Percentiles rank a stretch among this genome's conserved stretches.
Evolutionary conservation across 2,329 filamentous ascomycete species (phyloP).

Genomic region (Nemania sp.): DNA sequence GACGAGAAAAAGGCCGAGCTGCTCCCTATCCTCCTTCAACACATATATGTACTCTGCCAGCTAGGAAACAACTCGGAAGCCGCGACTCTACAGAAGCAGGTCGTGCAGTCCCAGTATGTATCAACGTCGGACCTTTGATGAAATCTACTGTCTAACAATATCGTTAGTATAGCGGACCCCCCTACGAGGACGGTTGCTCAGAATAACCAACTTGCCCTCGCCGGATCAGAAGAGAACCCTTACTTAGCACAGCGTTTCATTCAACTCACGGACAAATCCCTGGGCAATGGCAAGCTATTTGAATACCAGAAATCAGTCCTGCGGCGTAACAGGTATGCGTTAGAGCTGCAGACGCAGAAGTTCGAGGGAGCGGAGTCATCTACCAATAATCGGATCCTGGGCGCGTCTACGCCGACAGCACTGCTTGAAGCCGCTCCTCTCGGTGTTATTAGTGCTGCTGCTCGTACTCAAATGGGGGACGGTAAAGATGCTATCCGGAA

Average conservation of each 20-base stretch:
- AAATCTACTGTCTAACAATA: conserved; percentile 10
- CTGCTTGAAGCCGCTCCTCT: conserved; percentile 46
- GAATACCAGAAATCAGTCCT: conserved; percentile 68
- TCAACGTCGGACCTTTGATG: neutral
- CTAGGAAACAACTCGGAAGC: conserved; percentile 71
- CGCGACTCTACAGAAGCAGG: conserved; percentile 61
- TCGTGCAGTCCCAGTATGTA: conserved; percentile 63
- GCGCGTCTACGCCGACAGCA: conserved; percentile 35
- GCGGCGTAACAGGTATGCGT: conserved; percentile 64
- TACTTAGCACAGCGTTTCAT: conserved; percentile 68
- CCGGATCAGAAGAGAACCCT: conserved; percentile 59
- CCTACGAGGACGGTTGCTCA: conserved; percentile 69
- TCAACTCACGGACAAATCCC: conserved; percentile 56
- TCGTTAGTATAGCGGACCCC: conserved; percentile 64
- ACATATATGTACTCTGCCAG: conserved; percentile 71
- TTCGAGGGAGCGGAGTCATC: conserved; percentile 61
- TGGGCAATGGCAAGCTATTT: conserved; percentile 69
- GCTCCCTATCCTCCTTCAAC: conserved; percentile 75
- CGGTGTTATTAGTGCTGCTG: conserved; percentile 69
- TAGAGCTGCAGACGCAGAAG: conserved; percentile 71
- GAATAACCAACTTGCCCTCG: conserved; percentile 61
- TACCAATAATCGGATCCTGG: conserved; percentile 48
- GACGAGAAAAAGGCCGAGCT: conserved; percentile 77
- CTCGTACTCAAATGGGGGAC: conserved; percentile 65
- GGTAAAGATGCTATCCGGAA: conserved; percentile 72